A percentile compares a stretch with the other conserved stretches of the same genome.
Evolutionary conservation across 305 asterid genomes (phyloP).

Genomic region (Caryopteris hybrid): DNA sequence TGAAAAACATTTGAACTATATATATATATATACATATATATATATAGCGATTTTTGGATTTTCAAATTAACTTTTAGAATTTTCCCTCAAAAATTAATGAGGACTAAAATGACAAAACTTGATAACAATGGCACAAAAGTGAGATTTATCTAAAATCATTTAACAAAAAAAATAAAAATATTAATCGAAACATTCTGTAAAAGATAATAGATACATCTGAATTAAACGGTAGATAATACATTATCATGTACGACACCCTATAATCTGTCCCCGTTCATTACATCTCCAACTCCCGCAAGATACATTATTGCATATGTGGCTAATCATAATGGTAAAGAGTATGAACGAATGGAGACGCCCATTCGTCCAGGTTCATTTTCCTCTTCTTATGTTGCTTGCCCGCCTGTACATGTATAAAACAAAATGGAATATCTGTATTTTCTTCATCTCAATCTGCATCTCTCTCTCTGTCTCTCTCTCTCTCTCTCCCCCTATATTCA

Average conservation of each 20-base stretch:
- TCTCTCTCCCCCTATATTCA: background rate
- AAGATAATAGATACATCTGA: too few species aligned
- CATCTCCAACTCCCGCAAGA: background rate
- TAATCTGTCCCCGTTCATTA: background rate
- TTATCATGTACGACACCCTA: background rate
- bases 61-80: too few species aligned
- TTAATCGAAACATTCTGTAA: too few species aligned
- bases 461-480: background rate
- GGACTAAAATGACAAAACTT: too few species aligned
- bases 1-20: too few species aligned
- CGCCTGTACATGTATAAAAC: background rate
- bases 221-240: background rate
- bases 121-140: too few species aligned
- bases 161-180: too few species aligned
- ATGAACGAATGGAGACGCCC: background rate
- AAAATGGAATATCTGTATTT: background rate
- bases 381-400: background rate
- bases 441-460: background rate
- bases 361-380: slow-evolving; percentile 6
- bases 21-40: too few species aligned
- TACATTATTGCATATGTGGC: background rate
- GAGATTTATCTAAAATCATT: too few species aligned
- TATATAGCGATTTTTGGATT: too few species aligned
- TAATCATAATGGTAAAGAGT: too few species aligned
- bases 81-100: too few species aligned